Percentiles rank a stretch among this genome's conserved stretches.
These are phyloP conservation scores for Reticulascus tulasneorum DNA, from an alignment of 2,329 filamentous ascomycete species.

Conservation along the genomic window DNA sequence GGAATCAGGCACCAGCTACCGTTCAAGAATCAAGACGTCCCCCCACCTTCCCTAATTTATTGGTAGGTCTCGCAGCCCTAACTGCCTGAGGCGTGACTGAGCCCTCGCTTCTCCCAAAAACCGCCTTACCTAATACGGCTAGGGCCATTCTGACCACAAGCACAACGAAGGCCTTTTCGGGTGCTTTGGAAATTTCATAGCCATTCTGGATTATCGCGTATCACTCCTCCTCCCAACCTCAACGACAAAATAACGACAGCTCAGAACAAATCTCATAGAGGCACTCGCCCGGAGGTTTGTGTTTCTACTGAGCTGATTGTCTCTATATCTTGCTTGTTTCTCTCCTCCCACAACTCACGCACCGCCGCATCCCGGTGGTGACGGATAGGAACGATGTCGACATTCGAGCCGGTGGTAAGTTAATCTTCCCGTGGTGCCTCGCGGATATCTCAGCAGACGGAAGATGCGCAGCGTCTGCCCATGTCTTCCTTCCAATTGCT, in stretches of 20 bases:
- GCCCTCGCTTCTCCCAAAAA: constrained; percentile 30
- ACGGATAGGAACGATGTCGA: constrained; percentile 56
- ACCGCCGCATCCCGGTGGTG: constrained; percentile 20
- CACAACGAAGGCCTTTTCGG: constrained; percentile 4
- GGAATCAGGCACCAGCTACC: too few relatives aligned
- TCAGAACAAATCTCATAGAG: constrained; percentile 15
- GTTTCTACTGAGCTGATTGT: constrained; percentile 9
- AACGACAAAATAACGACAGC: constrained; percentile 15
- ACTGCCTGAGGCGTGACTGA: constrained; percentile 23
- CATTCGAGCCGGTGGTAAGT: constrained; percentile 70
- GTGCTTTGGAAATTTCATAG: constrained; percentile 22
- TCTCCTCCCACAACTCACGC: constrained; percentile 13
- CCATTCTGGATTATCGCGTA: constrained; percentile 15
- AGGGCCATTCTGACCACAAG: constrained; percentile 19
- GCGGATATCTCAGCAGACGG: neutral
- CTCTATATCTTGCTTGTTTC: constrained; percentile 7
- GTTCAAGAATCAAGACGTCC: neutral
- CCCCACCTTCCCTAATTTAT: neutral
- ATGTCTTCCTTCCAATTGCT: constrained; percentile 5
- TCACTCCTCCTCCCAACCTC: constrained; percentile 17
- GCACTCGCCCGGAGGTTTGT: constrained; percentile 19
- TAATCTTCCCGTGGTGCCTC: neutral
- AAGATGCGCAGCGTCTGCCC: neutral
- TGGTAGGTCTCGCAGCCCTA: constrained; percentile 40
- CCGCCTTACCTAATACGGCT: constrained; percentile 26